Base-by-base conservation (phyloP, 2,329 filamentous ascomycete species). In the Exserohilum rostratum region DNA sequence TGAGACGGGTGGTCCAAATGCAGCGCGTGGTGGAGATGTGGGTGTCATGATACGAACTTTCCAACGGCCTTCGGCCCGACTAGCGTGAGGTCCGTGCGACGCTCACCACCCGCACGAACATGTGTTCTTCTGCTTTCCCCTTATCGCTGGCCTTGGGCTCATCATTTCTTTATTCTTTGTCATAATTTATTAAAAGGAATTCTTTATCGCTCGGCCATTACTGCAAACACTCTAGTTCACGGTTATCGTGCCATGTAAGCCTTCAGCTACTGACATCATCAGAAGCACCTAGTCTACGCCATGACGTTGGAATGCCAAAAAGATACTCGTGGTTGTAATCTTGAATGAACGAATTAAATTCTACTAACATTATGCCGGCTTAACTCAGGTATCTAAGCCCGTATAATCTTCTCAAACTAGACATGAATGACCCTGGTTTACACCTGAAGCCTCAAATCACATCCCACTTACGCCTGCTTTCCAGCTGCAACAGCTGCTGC, bases 401-500 rank as follows among this genome's bases (percentile, higher is more conserved):
- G 18, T 20, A 17, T 9, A 29, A 17, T 29, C 17, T 18, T 15
- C 22, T 30, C 10, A 15, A 25, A 42, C 12, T 30, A 29, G 9
- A 13, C 6, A 35, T 10, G 15, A 17, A 13, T 7, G 7, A n/a
- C 4, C 3, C 33, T 18, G 3, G 12, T n/a, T 17, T 7, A 15
- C 17, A 11, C n/a, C 10, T 20, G n/a, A 13, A 35, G 20, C 20
- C 7, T 5, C 13, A 35, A 35, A 18, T 27, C 25, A 2, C 4
- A 27, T 20, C 6, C 2, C 10, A 29, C 17, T 15, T 58, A 62
- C 6, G 48, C 60, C 33, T 62, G 18, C 44, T 62, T 64, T 9
- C 37, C 38, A 33, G 27, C 44, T 13, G 31, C 40, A 20, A 51
- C 34, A 12, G 31, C 49, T 22, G 50, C 33, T 2, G 42, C 40